Conservation (phyloP, 2,329 filamentous ascomycete genomes). For the Cladophialophora bantiana region DNA sequence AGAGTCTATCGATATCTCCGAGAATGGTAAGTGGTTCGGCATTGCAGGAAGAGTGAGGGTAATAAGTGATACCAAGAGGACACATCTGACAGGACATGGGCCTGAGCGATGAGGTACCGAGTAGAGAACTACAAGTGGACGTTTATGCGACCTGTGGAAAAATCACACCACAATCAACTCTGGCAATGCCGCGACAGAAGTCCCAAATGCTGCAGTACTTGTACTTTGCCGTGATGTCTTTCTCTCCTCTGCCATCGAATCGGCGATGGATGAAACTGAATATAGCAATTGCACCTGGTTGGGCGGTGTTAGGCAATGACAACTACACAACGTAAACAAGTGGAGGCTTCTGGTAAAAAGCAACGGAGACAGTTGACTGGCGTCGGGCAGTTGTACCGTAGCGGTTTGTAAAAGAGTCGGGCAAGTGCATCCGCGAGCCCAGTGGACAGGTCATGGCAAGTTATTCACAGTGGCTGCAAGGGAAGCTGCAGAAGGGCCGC, state of each 20-base stretch:
- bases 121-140: no score
- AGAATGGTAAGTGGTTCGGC: background rate
- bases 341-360: constrained; percentile 5
- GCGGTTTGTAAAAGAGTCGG: constrained; percentile 13
- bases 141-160: constrained; percentile 2
- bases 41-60: no score
- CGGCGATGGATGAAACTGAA: constrained; percentile 4
- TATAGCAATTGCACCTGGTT: constrained; percentile 1
- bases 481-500: constrained; percentile 10
- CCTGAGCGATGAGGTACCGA: background rate
- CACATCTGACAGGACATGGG: background rate
- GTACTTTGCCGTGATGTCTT: background rate
- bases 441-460: constrained; percentile 6
- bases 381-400: constrained; percentile 10
- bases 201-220: background rate
- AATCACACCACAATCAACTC: constrained; percentile 9
- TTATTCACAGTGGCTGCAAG: no score
- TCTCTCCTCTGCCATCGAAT: background rate
- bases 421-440: constrained; percentile 18
- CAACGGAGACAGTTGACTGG: constrained; percentile 13
- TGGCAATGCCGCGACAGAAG: background rate
- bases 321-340: constrained; percentile 13
- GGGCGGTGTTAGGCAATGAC: constrained; percentile 12
- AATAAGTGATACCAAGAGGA: background rate
- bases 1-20: constrained; percentile 8